Conservation (phyloP, 805 yeast species). For the Wickerhamomyces queroliae region DNA sequence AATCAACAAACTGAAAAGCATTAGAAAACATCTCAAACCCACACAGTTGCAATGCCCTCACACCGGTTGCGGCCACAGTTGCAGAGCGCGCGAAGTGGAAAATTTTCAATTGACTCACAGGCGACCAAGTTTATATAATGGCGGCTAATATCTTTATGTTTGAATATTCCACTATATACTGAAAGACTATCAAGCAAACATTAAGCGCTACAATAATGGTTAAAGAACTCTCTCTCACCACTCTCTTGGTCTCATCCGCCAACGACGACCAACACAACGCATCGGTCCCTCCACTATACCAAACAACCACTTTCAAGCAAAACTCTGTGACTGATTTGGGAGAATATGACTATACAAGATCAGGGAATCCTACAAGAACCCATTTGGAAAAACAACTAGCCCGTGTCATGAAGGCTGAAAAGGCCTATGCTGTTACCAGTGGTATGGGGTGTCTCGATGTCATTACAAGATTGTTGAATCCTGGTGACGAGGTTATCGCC, state of each 20-base stretch:
- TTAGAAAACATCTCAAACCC: no score
- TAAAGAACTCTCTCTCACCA: slow-evolving; percentile 9
- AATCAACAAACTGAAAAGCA: no score
- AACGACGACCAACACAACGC: slow-evolving; percentile 69
- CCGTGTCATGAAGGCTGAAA: slow-evolving; percentile 70
- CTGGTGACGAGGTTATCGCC: slow-evolving; percentile 89
- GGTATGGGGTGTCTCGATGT: slow-evolving; percentile 95
- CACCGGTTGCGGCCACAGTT: no score
- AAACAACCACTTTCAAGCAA: slow-evolving; percentile 92
- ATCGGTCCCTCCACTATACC: slow-evolving; percentile 84
- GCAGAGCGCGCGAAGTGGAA: no score
- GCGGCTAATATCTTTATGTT: not conserved
- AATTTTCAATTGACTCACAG: no score
- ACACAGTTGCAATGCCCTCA: no score
- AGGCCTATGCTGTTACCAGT: slow-evolving; percentile 76
- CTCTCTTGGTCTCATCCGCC: slow-evolving; percentile 11
- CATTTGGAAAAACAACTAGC: slow-evolving; percentile 73
- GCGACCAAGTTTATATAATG: no score
- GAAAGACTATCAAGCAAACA: no score
- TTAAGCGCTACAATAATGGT: not conserved
- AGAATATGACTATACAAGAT: slow-evolving; percentile 80
- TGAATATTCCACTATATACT: not conserved
- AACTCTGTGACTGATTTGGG: slow-evolving; percentile 68
- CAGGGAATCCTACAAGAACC: slow-evolving; percentile 92
- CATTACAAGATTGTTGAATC: slow-evolving; percentile 61